Base-by-base conservation (phyloP, 495 filamentous ascomycete species). In the Aspergillus carlsbadensis region DNA sequence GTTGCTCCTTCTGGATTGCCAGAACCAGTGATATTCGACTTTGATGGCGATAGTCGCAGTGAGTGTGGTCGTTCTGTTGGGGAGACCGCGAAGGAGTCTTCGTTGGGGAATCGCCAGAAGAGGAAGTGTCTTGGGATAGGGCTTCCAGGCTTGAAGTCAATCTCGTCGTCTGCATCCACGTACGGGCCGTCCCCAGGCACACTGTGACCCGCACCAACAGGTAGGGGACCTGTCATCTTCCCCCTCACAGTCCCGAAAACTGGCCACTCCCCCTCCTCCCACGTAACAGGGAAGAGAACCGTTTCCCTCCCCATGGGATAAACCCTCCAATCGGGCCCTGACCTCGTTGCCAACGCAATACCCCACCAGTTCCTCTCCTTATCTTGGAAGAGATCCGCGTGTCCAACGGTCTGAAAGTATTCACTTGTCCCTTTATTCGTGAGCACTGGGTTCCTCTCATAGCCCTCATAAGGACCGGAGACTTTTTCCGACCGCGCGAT, bases 221-320 rank as follows among this genome's bases (percentile, higher is more conserved):
- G 37, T 17, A 17, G 6, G 3, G 10, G 43, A 20, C 64, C 64
- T 1, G 5, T 49, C 58, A 62, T 62, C 13, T 34, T 7, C 1
- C 64, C 64, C 10, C 51, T 41, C 8, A 84, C 70, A 11, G 65
- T 67, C 10, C 48, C 52, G 24, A 63, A 33, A 29, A 54, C 13
- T 5, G 64, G 64, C 64, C 64, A 67, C 10, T 62, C 56, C 0
- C 50, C 61, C 17, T 56, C 21, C 0, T 66, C 48, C 83, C 82
- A 87, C 26, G 68, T 73, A 5, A 82, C 80, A 5, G 81, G 73
- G 5, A 74, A 75, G 46, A 87, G 67, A 22, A 81, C 67, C 1
- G 80, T 83, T 63, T 85, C 84, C 0, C 83, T 66, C 20, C 79
- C 81, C 81, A 85, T 83, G 10, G 82, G 81, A 63, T 80, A 84